phyloP scores from a whole-genome alignment of 352 stramenopile genomes.

The Pythium rishiriense region DNA sequence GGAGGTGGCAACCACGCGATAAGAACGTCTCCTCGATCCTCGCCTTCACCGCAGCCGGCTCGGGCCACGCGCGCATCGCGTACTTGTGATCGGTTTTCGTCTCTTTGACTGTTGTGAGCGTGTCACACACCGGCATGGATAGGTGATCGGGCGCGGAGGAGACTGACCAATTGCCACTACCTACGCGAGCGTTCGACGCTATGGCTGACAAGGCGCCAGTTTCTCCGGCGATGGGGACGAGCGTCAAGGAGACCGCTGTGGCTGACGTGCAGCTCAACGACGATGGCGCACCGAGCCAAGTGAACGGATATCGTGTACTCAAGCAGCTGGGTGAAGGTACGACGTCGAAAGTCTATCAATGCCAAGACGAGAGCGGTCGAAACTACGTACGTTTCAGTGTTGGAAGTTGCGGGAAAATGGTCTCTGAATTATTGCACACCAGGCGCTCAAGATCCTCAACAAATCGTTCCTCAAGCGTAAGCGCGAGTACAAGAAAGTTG shows the following conservation, averaged over 20 bases:
- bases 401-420: neutral
- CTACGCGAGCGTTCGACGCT: neutral
- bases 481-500: constrained; percentile 77
- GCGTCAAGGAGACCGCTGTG: constrained; percentile 68
- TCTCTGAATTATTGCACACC: neutral
- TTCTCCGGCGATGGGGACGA: no score
- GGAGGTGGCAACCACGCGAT: no score
- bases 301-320: constrained; percentile 75
- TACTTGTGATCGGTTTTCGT: no score
- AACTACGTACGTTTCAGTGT: constrained; percentile 48
- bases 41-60: no score
- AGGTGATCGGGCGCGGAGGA: neutral
- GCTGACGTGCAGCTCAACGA: constrained; percentile 64
- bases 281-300: constrained; percentile 54
- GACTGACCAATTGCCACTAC: neutral
- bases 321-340: constrained; percentile 68
- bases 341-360: constrained; percentile 80
- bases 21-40: no score
- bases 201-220: no score
- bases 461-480: constrained; percentile 86
- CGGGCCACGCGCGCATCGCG: no score
- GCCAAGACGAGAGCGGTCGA: constrained; percentile 40
- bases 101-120: neutral
- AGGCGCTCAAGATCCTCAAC: constrained; percentile 85
- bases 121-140: neutral